phyloP scores from a whole-genome alignment of 2,329 filamentous ascomycete genomes.

The Monosporascus sp. region DNA sequence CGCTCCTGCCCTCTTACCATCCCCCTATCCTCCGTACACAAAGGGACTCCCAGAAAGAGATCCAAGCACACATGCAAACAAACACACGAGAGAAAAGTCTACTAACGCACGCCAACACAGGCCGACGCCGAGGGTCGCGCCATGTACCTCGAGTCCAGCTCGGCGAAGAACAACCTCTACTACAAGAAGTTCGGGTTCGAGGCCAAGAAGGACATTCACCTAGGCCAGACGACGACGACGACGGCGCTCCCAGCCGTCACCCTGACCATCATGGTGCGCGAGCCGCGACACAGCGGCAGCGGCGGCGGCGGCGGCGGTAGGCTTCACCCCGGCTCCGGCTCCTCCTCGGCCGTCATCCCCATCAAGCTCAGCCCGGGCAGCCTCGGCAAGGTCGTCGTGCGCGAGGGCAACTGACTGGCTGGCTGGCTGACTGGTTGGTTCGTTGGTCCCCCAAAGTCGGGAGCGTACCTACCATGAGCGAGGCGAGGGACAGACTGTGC shows the following conservation, averaged over 20 bases:
- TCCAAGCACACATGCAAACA: not conserved
- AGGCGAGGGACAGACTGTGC: too few relatives aligned
- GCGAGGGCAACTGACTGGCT: not conserved
- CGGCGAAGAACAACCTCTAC: constrained; percentile 61
- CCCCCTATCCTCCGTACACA: not conserved
- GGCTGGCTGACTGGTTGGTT: not conserved
- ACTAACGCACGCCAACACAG: constrained; percentile 26
- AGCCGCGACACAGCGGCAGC: constrained; percentile 42
- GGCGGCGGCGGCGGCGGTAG: constrained; percentile 7
- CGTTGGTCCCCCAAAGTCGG: not conserved
- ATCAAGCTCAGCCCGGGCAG: constrained; percentile 25
- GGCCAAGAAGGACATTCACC: constrained; percentile 55
- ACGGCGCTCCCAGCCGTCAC: constrained; percentile 43
- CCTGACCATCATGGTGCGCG: constrained; percentile 77
- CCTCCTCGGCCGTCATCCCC: constrained; percentile 17
- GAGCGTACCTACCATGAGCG: too few relatives aligned
- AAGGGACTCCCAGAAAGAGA: too few relatives aligned
- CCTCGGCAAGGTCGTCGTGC: constrained; percentile 19
- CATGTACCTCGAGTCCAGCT: constrained; percentile 76
- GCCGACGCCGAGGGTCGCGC: constrained; percentile 63
- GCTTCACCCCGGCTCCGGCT: constrained; percentile 20
- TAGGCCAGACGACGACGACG: constrained; percentile 28
- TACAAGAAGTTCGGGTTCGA: constrained; percentile 74
- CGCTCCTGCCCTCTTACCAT: not conserved
- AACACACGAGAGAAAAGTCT: not conserved